Evolutionary conservation across 306 rosid species (phyloP).

Genomic region (Canavalia gladiata): DNA sequence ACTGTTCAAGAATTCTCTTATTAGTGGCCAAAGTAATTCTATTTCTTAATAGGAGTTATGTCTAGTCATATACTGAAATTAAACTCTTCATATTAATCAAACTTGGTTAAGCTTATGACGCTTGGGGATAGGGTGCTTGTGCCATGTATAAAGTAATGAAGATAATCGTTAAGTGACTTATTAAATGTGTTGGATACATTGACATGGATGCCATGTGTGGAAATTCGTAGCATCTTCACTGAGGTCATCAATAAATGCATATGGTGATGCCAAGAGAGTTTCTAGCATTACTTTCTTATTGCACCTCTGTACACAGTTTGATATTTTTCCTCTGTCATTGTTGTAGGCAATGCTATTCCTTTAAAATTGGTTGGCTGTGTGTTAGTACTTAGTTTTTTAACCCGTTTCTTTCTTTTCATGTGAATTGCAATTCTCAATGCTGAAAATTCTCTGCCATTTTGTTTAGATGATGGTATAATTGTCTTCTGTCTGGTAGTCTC

Average conservation of each 20-base stretch:
- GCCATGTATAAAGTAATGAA: background rate
- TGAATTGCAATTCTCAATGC: conserved; percentile 6
- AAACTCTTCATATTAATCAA: too few species aligned
- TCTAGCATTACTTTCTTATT: conserved; percentile 3
- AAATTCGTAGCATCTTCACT: background rate
- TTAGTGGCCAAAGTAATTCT: too few species aligned
- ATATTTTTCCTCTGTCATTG: background rate
- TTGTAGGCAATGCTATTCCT: conserved; percentile 9
- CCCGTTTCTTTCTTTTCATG: conserved; percentile 15
- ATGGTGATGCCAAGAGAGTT: conserved; percentile 9
- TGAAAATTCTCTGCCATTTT: conserved; percentile 20
- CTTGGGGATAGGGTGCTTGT: background rate
- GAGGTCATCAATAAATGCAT: conserved; percentile 17
- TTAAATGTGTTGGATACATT: conserved; percentile 24
- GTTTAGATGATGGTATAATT: conserved; percentile 18
- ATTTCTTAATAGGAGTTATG: too few species aligned
- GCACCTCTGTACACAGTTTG: conserved; percentile 10
- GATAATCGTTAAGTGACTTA: conserved; percentile 17
- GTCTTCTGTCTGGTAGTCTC: conserved; percentile 32
- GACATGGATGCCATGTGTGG: background rate
- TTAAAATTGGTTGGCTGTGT: conserved; percentile 16
- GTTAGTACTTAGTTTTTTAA: background rate
- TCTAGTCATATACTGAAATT: too few species aligned
- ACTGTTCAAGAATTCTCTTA: too few species aligned
- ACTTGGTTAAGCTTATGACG: background rate